Evolutionary conservation across 2,329 filamentous ascomycete genomes (phyloP), one percentile per base, ranked within the genome.

Genomic region (Xylaria sp.): DNA sequence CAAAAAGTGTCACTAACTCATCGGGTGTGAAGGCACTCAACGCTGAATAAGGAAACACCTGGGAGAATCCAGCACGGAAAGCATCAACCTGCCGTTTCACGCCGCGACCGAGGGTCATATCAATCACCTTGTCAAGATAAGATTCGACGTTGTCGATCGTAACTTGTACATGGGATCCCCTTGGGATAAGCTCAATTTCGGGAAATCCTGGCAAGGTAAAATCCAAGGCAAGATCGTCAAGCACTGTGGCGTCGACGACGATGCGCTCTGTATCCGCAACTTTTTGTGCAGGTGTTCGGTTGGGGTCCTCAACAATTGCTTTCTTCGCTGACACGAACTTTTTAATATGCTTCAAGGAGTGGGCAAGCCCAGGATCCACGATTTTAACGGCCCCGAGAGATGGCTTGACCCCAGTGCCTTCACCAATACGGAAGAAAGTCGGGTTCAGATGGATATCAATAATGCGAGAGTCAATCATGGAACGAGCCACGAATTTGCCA

Each of bases 361-460:
- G 91, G 25, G 94, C 95, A 25, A 99, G 84, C 65, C 92, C 91
- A 32, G 93, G 88, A 75, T 99, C 96, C 4, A 99, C 94, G 4
- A 92, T 89, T 79, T 94, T 97, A 57, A 99, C 90, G 1, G 96
- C 93, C 5, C 93, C 94, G 8, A 99, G 85, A 0, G 94, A 97
- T 13, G 94, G 94, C 25, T 90, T 90, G 3, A 97, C 90, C 0
- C 85, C 85, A 1, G 88, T 86, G 53, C 85, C 88, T 74, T 97
- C 92, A 18, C 93, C 93, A 72, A 98, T 92, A 66, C 95, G 93
- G 90, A 99, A 99, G 84, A 99, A 98, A 5, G 94, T 97, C 1
- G 96, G 93, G 78, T 98, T 99, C 82, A 99, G 96, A 65, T 95
- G 96, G 73, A 99, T 90, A 76, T 99, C 96, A 74, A 99, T 98